Percentiles rank a stretch among this genome's conserved stretches.
Conservation (phyloP, 139 green algal genomes). For the Auxenochlorella protothecoides region DNA sequence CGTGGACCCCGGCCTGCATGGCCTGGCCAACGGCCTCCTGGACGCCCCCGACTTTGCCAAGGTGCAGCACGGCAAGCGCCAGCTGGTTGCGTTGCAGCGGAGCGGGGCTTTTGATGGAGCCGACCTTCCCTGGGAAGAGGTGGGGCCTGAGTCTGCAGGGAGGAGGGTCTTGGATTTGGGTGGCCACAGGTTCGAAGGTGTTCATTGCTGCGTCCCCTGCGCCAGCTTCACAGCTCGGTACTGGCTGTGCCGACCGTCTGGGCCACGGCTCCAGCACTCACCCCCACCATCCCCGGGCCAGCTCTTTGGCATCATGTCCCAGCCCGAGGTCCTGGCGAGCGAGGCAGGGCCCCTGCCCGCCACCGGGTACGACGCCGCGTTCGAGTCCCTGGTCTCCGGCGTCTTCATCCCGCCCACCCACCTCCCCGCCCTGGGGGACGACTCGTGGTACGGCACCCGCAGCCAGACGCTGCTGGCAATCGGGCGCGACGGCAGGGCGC, state of each 20-base stretch:
- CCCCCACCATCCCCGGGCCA: not conserved
- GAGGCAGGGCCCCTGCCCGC: not conserved
- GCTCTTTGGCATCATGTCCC: slow-evolving; percentile 11
- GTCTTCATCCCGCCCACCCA: slow-evolving; percentile 5
- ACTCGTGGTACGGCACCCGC: slow-evolving; percentile 10
- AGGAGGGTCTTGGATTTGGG: not conserved
- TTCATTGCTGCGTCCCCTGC: not conserved
- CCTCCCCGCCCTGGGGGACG: not conserved
- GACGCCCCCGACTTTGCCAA: slow-evolving; percentile 5
- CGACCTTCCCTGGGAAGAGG: slow-evolving; percentile 8
- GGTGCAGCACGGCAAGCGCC: not conserved
- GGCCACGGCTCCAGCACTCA: no score
- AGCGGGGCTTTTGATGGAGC: slow-evolving; percentile 5
- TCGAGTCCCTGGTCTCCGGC: slow-evolving; percentile 4
- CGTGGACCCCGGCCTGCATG: slow-evolving; percentile 2
- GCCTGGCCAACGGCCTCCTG: slow-evolving; percentile 4
- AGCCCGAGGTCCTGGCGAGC: slow-evolving; percentile 6
- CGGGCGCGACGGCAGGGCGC: slow-evolving; percentile 7
- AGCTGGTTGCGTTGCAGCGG: not conserved
- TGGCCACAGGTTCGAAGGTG: not conserved
- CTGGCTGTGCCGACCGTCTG: no score
- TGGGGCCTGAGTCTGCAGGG: not conserved
- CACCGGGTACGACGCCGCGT: slow-evolving; percentile 5
- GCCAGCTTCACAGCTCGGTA: no score
- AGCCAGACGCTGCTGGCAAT: slow-evolving; percentile 16